phyloP scores from a whole-genome alignment of 805 yeast genomes.

The Middelhovenomyces tepae region DNA sequence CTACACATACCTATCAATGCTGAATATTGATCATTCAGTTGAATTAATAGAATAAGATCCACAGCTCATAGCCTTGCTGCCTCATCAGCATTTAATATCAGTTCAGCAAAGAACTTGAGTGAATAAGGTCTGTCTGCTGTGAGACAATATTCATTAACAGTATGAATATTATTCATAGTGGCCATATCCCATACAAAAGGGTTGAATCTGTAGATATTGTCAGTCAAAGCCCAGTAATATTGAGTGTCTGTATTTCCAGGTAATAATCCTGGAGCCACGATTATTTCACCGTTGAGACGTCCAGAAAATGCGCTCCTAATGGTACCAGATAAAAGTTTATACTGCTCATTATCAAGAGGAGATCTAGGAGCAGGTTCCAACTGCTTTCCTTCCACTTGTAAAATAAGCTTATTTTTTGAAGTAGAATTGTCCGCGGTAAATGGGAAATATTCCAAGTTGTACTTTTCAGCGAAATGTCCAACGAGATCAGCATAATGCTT shows the following conservation, averaged over 20 bases:
- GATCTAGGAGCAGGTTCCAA: conserved; percentile 46
- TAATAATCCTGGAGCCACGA: conserved; percentile 51
- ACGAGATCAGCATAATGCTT: conserved; percentile 32
- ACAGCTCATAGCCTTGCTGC: too few species aligned
- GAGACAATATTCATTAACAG: conserved; percentile 54
- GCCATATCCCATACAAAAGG: conserved; percentile 34
- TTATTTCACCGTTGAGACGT: conserved; percentile 27
- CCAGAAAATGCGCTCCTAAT: too few species aligned
- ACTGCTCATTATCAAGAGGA: conserved; percentile 27
- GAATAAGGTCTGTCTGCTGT: too few species aligned
- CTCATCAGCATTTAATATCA: too few species aligned
- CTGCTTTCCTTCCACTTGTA: conserved; percentile 7
- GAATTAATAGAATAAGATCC: too few species aligned
- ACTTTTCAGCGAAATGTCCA: conserved; percentile 33
- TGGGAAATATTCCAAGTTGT: conserved; percentile 36
- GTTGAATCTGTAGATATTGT: conserved; percentile 49
- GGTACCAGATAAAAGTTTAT: conserved; percentile 51
- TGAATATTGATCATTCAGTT: too few species aligned
- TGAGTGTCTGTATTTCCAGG: conserved; percentile 64
- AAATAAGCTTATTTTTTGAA: conserved; percentile 3
- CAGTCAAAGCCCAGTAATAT: conserved; percentile 51
- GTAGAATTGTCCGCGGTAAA: conserved; percentile 4
- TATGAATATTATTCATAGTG: conserved; percentile 30
- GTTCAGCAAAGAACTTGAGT: too few species aligned
- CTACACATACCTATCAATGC: too few species aligned